Conservation (phyloP, 495 filamentous ascomycete genomes). For the Bryoglossum gracile region DNA sequence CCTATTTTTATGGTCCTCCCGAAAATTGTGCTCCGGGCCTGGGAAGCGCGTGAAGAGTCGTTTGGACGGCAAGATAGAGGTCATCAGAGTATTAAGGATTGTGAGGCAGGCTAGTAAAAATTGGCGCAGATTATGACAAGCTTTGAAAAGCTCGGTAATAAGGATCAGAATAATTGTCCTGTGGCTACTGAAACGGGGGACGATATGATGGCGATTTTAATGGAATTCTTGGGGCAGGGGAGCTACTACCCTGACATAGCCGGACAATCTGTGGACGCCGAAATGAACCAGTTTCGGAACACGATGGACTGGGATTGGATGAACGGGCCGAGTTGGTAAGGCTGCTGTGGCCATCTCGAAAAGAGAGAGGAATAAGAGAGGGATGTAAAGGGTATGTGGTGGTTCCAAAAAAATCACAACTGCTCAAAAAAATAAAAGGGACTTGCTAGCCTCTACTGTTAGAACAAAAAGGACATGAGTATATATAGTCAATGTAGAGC, state of each 20-base stretch:
- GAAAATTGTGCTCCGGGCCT: conserved; percentile 40
- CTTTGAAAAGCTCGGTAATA: too few species aligned
- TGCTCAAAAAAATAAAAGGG: too few species aligned
- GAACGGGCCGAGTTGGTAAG: neutral
- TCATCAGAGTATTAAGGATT: too few species aligned
- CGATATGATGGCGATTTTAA: conserved; percentile 18
- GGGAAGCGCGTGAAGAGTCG: conserved; percentile 35
- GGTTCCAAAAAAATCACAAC: too few species aligned
- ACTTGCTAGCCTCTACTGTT: too few species aligned
- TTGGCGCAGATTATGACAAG: conserved; percentile 4
- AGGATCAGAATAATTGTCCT: conserved; percentile 14
- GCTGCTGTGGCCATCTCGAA: too few species aligned
- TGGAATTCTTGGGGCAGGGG: conserved; percentile 10
- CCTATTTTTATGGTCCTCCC: conserved; percentile 38
- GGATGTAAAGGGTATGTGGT: too few species aligned
- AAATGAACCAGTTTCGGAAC: conserved; percentile 28
- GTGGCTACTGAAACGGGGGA: conserved; percentile 9
- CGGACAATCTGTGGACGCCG: conserved; percentile 20
- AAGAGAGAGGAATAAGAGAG: too few species aligned
- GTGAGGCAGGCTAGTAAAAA: conserved; percentile 27
- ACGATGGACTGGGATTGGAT: conserved; percentile 22
- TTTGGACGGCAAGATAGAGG: conserved; percentile 34
- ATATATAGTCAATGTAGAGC: too few species aligned
- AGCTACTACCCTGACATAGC: conserved; percentile 17
- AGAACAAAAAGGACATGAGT: too few species aligned